Evolutionary conservation across 2,329 filamentous ascomycete species (phyloP), one percentile per base, ranked within the genome.

Genomic region (Aspergillus spinulosporus): DNA sequence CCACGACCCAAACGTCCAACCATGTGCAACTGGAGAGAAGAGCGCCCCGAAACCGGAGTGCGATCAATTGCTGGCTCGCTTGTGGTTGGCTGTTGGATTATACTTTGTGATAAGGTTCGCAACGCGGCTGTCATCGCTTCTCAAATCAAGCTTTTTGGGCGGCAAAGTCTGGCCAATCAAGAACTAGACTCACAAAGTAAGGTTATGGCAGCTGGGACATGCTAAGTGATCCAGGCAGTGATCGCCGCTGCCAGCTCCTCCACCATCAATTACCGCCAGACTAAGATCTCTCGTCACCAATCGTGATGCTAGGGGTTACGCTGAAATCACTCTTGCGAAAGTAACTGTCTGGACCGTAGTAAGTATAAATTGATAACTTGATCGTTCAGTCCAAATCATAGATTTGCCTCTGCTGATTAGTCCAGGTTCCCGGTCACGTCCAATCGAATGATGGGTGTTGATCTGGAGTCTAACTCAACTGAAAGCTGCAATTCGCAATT

Each of bases 1-100:
- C 58, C 60, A 55, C 60, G 40, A 32, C 60, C 60, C 60, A 60
- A 31, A 58, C 59, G 50, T 57, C 59, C 59, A 52, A 56, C 59
- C 59, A 56, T 48, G 59, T 28, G 15, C 21, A 11, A 26, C 7
- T 26, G 26, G 7, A 43, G 12, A 21, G 39, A 14, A 21, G 21
- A 21, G 21, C 21, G 32, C 32, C 32, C 11, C 32, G 32, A 34
- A 34, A 21, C 21, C 21, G 21, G 21, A 21, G 21, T 21, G 21
- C 21, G 21, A 21, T 21, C 21, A 21, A 21, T 21, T 21, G 21
- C 34, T 8, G 34, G 34, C 34, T 4, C 8, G 34, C 21, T 4
- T 37, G 8, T 37, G 6, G 34, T 37, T 37, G 34, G 34, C n/a
- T 37, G 34, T 37, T 37, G 34, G 34, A 11, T 37, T 37, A 37